Evolutionary conservation across 2,329 filamentous ascomycete genomes (phyloP).

Genomic region (Tolypocladium ophioglossoides): DNA sequence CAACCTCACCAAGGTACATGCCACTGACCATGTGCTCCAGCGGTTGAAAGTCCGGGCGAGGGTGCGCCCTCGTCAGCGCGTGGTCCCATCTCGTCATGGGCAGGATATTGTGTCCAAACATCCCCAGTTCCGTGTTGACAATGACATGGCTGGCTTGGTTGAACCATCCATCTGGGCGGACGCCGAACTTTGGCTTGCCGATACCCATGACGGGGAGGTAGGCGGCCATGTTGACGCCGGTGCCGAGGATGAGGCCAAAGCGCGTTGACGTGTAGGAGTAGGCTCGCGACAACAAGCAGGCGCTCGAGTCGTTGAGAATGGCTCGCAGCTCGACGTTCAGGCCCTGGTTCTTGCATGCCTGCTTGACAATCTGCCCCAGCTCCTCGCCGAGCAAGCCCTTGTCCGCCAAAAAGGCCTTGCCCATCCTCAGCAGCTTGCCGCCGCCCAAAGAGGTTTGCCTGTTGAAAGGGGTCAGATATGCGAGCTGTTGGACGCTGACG

Average conservation of each 20-base stretch:
- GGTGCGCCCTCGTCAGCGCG: slow-evolving; percentile 38
- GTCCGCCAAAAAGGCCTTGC: slow-evolving; percentile 53
- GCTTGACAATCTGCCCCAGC: slow-evolving; percentile 46
- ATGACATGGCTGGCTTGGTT: slow-evolving; percentile 50
- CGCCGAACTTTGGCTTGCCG: slow-evolving; percentile 44
- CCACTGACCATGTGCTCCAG: slow-evolving; percentile 54
- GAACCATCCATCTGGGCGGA: slow-evolving; percentile 44
- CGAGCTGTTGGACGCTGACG: not conserved
- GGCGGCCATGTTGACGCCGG: slow-evolving; percentile 55
- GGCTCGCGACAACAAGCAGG: slow-evolving; percentile 54
- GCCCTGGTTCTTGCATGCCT: slow-evolving; percentile 37
- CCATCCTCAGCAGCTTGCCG: slow-evolving; percentile 51
- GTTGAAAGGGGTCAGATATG: slow-evolving; percentile 1
- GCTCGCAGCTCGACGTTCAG: slow-evolving; percentile 46
- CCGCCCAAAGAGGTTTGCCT: slow-evolving; percentile 54
- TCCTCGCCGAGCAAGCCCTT: slow-evolving; percentile 48
- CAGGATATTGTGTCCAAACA: slow-evolving; percentile 51
- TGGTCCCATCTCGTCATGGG: slow-evolving; percentile 53
- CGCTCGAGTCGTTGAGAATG: slow-evolving; percentile 58
- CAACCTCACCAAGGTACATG: slow-evolving; percentile 57
- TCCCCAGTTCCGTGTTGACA: slow-evolving; percentile 56
- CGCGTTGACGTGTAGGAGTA: slow-evolving; percentile 48
- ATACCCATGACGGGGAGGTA: slow-evolving; percentile 51
- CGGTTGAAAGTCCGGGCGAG: slow-evolving; percentile 49
- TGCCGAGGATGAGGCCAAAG: slow-evolving; percentile 56